Percentiles rank a stretch among this genome's conserved stretches.
Conservation (phyloP, 768 basidiomycete genomes). For the Strobilomyces echinocephalus region DNA sequence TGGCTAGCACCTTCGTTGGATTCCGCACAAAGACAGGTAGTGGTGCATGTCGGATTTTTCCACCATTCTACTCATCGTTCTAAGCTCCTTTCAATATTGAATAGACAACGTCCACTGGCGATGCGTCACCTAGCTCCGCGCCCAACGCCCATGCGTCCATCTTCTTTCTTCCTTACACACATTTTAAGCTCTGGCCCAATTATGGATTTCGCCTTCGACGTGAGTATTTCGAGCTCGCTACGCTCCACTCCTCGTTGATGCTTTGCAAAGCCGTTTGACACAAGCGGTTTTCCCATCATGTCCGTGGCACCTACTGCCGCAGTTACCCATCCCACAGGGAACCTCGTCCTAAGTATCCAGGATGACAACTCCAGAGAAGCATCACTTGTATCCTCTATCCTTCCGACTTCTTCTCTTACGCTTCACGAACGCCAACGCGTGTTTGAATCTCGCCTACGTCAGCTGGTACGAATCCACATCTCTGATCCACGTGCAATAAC, state of each 20-base stretch:
- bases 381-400: neutral
- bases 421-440: neutral
- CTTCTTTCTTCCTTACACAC: neutral
- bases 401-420: neutral
- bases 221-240: no score
- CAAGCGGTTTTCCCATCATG: no score
- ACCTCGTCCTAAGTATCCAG: no score
- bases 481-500: neutral
- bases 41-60: neutral
- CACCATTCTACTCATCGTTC: neutral
- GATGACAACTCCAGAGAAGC: neutral
- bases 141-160: neutral
- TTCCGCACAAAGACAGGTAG: neutral
- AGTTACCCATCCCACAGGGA: neutral
- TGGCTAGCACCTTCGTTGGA: neutral
- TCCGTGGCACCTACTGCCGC: no score
- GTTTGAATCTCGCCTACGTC: neutral
- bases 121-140: neutral
- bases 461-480: neutral
- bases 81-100: neutral
- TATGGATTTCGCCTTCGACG: no score
- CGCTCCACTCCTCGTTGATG: no score
- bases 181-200: neutral
- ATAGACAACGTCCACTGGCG: neutral
- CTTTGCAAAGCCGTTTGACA: no score